These are phyloP conservation scores for Xylariaceae sp. DNA, from an alignment of 2,329 filamentous ascomycete genomes.

Conservation along the genomic window DNA sequence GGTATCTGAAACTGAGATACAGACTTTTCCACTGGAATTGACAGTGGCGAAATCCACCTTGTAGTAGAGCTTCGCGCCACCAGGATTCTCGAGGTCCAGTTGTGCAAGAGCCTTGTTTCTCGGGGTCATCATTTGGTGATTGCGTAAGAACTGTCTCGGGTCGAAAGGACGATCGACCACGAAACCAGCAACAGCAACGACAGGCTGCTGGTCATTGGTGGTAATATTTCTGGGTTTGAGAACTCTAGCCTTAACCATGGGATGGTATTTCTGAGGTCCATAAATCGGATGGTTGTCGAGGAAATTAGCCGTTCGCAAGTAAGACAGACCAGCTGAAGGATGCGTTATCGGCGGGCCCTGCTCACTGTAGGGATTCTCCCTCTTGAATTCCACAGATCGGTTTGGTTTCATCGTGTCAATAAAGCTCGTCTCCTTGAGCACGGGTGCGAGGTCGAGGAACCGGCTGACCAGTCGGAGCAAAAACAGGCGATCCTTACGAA, in stretches of 20 bases:
- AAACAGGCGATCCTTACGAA: constrained; percentile 47
- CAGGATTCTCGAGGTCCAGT: constrained; percentile 44
- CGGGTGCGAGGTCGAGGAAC: constrained; percentile 58
- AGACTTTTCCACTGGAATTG: constrained; percentile 47
- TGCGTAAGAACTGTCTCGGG: neutral
- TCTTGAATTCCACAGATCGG: constrained; percentile 24
- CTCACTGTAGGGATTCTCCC: constrained; percentile 42
- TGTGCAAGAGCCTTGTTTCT: constrained; percentile 20
- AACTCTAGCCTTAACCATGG: constrained; percentile 48
- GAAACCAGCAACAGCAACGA: constrained; percentile 53
- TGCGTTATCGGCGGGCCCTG: constrained; percentile 55
- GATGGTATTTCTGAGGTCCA: constrained; percentile 49
- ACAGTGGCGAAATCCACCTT: constrained; percentile 46
- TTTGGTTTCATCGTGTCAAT: constrained; percentile 22
- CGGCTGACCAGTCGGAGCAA: constrained; percentile 52
- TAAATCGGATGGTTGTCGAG: constrained; percentile 57
- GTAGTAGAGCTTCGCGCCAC: constrained; percentile 52
- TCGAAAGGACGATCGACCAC: constrained; percentile 34
- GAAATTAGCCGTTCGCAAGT: constrained; percentile 51
- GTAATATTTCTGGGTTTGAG: constrained; percentile 38
- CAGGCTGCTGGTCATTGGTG: constrained; percentile 32
- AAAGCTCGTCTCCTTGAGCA: constrained; percentile 33
- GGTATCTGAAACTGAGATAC: constrained; percentile 39
- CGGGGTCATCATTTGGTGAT: neutral
- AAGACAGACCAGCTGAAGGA: constrained; percentile 58